These are phyloP conservation scores for Selenicereus undatus DNA, from an alignment of 148 eudicot species.

Conservation along the genomic window DNA sequence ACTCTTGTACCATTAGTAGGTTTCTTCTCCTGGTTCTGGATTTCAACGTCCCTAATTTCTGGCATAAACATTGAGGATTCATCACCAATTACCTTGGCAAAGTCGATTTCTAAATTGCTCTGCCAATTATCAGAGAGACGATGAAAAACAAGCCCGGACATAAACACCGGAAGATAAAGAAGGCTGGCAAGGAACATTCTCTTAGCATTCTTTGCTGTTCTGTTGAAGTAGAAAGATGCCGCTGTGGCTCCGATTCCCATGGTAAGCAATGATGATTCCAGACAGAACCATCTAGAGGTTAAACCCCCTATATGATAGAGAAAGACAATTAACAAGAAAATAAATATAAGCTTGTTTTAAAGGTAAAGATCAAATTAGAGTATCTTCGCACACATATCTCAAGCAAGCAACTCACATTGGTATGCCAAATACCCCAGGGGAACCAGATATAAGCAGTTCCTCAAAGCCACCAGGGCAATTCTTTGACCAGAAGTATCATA, in stretches of 20 bases:
- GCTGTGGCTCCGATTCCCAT: constrained; percentile 75
- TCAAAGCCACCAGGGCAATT: constrained; percentile 86
- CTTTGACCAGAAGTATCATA: constrained; percentile 72
- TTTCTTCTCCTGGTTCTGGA: constrained; percentile 24
- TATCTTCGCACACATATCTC: background rate
- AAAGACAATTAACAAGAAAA: background rate
- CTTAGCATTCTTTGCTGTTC: constrained; percentile 68
- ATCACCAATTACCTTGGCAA: constrained; percentile 8
- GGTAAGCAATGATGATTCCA: constrained; percentile 76
- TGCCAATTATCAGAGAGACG: constrained; percentile 57
- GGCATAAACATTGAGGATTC: constrained; percentile 22
- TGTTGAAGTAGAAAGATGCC: constrained; percentile 56
- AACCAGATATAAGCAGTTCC: constrained; percentile 89
- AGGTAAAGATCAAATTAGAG: background rate
- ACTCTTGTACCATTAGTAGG: constrained; percentile 17
- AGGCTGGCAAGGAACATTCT: constrained; percentile 98
- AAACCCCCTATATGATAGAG: constrained; percentile 62
- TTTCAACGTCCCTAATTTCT: constrained; percentile 10
- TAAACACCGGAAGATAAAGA: constrained; percentile 89
- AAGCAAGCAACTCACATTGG: constrained; percentile 61
- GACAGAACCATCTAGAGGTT: constrained; percentile 94
- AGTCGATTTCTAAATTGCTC: constrained; percentile 21
- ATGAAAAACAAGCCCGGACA: constrained; percentile 88
- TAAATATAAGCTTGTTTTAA: background rate
- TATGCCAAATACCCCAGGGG: constrained; percentile 94